Conservation (phyloP, 2,329 filamentous ascomycete genomes). For the Aureobasidium musti region DNA sequence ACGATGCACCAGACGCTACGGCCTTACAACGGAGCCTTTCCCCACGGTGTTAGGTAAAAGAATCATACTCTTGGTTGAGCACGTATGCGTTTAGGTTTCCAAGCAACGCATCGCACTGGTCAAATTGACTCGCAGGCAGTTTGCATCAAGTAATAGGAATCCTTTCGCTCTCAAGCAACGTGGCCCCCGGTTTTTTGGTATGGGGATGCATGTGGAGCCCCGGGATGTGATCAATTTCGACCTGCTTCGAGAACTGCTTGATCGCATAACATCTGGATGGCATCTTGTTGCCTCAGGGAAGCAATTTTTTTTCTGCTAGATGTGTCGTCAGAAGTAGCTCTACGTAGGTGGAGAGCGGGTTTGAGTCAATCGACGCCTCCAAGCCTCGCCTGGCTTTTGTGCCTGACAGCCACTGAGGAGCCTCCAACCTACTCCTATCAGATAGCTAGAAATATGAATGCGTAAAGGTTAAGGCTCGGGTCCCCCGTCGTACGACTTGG, state of each 20-base stretch:
- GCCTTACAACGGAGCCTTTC: constrained; percentile 27
- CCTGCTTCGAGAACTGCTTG: constrained; percentile 1
- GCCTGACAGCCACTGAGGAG: not conserved
- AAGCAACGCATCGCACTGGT: not conserved
- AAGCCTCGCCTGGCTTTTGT: not conserved
- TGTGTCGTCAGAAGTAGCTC: constrained; percentile 18
- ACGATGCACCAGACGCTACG: constrained; percentile 29
- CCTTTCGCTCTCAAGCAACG: not conserved
- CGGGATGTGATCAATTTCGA: not conserved
- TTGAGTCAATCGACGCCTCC: constrained; percentile 9
- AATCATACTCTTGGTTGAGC: constrained; percentile 23
- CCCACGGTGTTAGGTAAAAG: constrained; percentile 23
- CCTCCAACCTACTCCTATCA: constrained; percentile 14
- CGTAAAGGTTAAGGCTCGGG: constrained; percentile 28
- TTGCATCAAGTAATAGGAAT: constrained; percentile 26
- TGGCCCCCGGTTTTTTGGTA: constrained; percentile 14
- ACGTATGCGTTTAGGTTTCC: constrained; percentile 27
- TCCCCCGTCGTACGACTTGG: constrained; percentile 19
- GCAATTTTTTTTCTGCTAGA: constrained; percentile 9
- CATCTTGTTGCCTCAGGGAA: not conserved
- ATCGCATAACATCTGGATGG: not conserved
- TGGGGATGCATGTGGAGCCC: constrained; percentile 26
- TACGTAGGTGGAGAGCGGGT: constrained; percentile 4
- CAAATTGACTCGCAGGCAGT: not conserved
- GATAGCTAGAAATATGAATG: constrained; percentile 21